Percentiles rank a stretch among this genome's conserved stretches.
Conservation (phyloP, 2,329 filamentous ascomycete species). For the Leptographium procerum region DNA sequence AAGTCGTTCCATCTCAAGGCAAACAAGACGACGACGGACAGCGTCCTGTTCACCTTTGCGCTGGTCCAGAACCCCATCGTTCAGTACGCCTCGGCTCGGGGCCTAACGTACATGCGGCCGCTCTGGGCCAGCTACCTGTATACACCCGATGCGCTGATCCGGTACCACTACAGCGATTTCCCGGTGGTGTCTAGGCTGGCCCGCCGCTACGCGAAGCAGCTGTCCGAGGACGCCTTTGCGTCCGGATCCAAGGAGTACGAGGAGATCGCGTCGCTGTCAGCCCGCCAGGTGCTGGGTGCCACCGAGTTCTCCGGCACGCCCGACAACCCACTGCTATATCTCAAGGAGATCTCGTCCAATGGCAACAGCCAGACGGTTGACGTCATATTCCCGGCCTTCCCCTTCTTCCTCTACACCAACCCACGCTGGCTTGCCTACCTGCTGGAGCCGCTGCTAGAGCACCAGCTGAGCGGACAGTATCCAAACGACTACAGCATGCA, state of each 20-base stretch:
- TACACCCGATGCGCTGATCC: slow-evolving; percentile 47
- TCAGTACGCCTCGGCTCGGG: slow-evolving; percentile 65
- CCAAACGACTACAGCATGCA: slow-evolving; percentile 72
- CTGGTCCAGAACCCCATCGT: slow-evolving; percentile 68
- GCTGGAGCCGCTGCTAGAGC: slow-evolving; percentile 66
- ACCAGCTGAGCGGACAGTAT: slow-evolving; percentile 70
- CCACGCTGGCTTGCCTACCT: slow-evolving; percentile 68
- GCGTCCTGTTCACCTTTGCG: slow-evolving; percentile 61
- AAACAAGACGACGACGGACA: slow-evolving; percentile 27
- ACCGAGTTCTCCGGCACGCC: slow-evolving; percentile 63
- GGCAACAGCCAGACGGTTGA: slow-evolving; percentile 77
- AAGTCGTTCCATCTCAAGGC: slow-evolving; percentile 43
- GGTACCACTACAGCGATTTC: slow-evolving; percentile 67
- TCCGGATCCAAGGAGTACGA: slow-evolving; percentile 66
- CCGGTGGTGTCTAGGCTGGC: slow-evolving; percentile 50
- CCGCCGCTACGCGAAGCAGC: slow-evolving; percentile 57
- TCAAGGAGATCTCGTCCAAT: slow-evolving; percentile 77
- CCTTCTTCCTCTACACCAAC: slow-evolving; percentile 76
- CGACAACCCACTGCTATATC: slow-evolving; percentile 59
- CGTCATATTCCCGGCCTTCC: slow-evolving; percentile 74
- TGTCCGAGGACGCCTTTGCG: slow-evolving; percentile 58
- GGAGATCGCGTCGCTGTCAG: slow-evolving; percentile 66
- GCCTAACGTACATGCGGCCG: slow-evolving; percentile 65
- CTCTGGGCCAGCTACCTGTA: slow-evolving; percentile 68
- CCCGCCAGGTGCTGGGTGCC: slow-evolving; percentile 67